These are phyloP conservation scores for Torulaspora delbrueckii DNA, from an alignment of 805 yeast species.

Conservation along the genomic window DNA sequence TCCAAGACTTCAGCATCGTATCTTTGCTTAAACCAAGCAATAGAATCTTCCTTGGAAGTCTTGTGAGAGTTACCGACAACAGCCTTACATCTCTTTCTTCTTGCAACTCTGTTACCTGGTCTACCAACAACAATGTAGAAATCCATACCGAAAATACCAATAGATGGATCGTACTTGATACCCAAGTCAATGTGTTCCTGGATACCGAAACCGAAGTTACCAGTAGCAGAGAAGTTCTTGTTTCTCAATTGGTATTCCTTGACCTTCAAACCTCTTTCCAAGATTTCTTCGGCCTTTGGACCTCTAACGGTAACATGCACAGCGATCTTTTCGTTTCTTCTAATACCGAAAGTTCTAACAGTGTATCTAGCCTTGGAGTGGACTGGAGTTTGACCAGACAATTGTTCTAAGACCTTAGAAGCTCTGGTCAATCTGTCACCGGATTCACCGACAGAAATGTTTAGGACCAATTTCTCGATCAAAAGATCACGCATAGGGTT, in stretches of 20 bases:
- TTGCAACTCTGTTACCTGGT: conserved; percentile 97
- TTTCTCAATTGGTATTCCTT: conserved; percentile 96
- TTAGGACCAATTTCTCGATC: conserved; percentile 98
- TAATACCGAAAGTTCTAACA: conserved; percentile 99
- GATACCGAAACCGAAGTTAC: conserved; percentile 99
- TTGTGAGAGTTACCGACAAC: conserved; percentile 89
- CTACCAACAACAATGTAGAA: conserved; percentile 99
- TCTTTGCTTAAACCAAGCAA: conserved; percentile 98
- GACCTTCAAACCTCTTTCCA: conserved; percentile 99
- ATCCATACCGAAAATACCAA: conserved; percentile 99
- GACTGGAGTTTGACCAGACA: conserved; percentile 99
- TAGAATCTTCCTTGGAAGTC: conserved; percentile 88
- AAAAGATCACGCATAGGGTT: conserved; percentile 98
- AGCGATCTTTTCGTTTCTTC: conserved; percentile 99
- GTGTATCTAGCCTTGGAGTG: conserved; percentile 99
- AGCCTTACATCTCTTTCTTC: conserved; percentile 94
- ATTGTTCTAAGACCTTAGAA: conserved; percentile 98
- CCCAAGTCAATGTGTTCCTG: conserved; percentile 99
- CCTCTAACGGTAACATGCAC: conserved; percentile 99
- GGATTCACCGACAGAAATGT: conserved; percentile 99
- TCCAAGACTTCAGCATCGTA: conserved; percentile 97
- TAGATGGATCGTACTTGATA: conserved; percentile 99
- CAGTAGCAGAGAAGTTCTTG: conserved; percentile 96
- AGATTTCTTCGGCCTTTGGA: conserved; percentile 99
- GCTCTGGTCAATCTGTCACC: conserved; percentile 99